Evolutionary conservation across 2,329 filamentous ascomycete species (phyloP), one percentile per base, ranked within the genome.

Genomic region (Beauveria australis): DNA sequence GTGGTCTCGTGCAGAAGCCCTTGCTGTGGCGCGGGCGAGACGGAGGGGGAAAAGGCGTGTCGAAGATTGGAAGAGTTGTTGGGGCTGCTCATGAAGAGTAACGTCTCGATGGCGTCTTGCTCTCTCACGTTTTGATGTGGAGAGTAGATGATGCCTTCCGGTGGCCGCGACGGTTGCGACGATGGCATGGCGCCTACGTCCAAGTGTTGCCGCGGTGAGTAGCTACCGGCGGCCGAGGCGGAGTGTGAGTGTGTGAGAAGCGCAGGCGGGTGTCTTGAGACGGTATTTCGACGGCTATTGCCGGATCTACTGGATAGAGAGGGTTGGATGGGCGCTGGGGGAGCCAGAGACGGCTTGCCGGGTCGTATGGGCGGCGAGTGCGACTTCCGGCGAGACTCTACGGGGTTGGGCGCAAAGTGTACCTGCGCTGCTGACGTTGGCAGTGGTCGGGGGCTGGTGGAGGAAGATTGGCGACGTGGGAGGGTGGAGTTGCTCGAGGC

Each of bases 21-120:
- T 7, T 61, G 18, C 22, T 67, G 66, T 2, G 69, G 69, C 3
- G 67, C 72, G 18, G 76, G 69, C 2, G 76, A 76, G 12, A 70
- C 70, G 0, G 74, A 69, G 0, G 76, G 73, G 0, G 81, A 78
- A 61, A 84, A 84, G 10, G 73, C 70, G 62, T 82, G 81, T 64
- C 83, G 83, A 66, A 87, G 73, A 63, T 84, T 85, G 47, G 82
- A 78, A 49, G 87, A 88, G 71, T 90, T 89, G 18, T 87, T 87
- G 0, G 89, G 89, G 64, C 87, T 90, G 68, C 89, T 91, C 85
- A 94, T 89, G 68, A 92, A 92, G 28, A 93, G 77, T 26, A 94
- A 74, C 0, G 89, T 88, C 69, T 92, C 89, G 52, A 93, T 85
- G 6, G 90, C 90, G 67, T 93, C 90, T 68, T 92, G 89, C 69